A percentile compares a stretch with the other conserved stretches of the same genome.
Conservation (phyloP, 169 alveolate genomes). For the Besnoitia besnoiti region DNA sequence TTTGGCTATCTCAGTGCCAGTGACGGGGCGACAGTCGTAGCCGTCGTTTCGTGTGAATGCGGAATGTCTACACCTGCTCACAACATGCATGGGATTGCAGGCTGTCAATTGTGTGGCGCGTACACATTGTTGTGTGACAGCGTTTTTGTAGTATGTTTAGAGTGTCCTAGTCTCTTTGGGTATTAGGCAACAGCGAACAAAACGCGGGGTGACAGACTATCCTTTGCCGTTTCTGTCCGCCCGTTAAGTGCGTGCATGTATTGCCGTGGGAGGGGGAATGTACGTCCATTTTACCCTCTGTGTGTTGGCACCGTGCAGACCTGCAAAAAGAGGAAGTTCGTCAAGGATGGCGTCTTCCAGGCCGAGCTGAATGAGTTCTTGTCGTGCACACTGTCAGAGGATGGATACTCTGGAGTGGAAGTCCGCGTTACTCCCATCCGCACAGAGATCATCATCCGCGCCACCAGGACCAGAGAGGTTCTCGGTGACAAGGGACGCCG, state of each 20-base stretch:
- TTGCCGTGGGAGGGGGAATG: too few relatives aligned
- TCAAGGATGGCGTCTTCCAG: conserved; percentile 98
- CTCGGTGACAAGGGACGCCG: conserved; percentile 97
- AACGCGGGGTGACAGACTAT: too few relatives aligned
- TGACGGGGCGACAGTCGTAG: background rate
- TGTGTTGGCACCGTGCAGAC: conserved; percentile 71
- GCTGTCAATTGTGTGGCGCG: too few relatives aligned
- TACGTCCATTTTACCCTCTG: too few relatives aligned
- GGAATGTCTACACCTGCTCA: too few relatives aligned
- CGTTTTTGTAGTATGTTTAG: too few relatives aligned
- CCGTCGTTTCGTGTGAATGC: background rate
- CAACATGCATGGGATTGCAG: too few relatives aligned
- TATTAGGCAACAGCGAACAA: too few relatives aligned
- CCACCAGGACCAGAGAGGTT: conserved; percentile 97
- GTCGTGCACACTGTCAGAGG: conserved; percentile 96
- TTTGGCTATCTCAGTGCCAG: background rate
- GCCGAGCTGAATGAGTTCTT: conserved; percentile 99
- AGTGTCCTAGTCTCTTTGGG: too few relatives aligned
- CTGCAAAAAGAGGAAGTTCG: conserved; percentile 95
- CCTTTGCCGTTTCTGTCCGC: too few relatives aligned
- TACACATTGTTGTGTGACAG: too few relatives aligned
- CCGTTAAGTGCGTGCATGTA: too few relatives aligned
- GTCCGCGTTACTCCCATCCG: conserved; percentile 93
- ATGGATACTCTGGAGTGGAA: conserved; percentile 99
- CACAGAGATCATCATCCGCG: conserved; percentile 97